These are phyloP conservation scores for Cryptococcus maquisensis DNA, from an alignment of 1,284 basidiomycete genomes.

Conservation along the genomic window DNA sequence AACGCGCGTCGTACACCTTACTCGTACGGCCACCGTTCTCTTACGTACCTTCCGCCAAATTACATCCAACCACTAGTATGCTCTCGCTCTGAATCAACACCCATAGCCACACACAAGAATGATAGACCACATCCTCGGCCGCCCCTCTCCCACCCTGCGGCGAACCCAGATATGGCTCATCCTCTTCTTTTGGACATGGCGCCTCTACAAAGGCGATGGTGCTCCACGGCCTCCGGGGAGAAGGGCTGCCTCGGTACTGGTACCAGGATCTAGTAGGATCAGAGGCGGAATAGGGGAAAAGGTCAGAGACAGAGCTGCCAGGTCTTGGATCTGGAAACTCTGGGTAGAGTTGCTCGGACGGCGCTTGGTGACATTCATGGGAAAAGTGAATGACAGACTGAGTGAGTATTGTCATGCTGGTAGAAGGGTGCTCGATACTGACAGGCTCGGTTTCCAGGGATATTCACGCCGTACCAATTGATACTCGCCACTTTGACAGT, in stretches of 20 bases:
- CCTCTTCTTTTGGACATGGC: constrained; percentile 82
- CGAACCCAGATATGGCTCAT: constrained; percentile 76
- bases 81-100: too few relatives aligned
- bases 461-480: constrained; percentile 92
- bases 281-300: constrained; percentile 3
- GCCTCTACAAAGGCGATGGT: constrained; percentile 66
- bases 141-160: constrained; percentile 70
- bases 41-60: too few relatives aligned
- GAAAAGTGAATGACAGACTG: constrained; percentile 39
- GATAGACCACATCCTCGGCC: constrained; percentile 78
- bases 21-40: too few relatives aligned
- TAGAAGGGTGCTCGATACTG: background rate
- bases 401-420: constrained; percentile 27
- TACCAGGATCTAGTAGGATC: constrained; percentile 4
- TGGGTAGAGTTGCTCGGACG: constrained; percentile 34
- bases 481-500: constrained; percentile 77
- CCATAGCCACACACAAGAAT: constrained; percentile 47
- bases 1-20: too few relatives aligned
- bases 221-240: constrained; percentile 15
- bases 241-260: background rate
- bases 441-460: constrained; percentile 54
- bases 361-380: constrained; percentile 35
- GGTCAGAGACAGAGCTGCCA: constrained; percentile 6
- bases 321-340: constrained; percentile 26
- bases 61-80: too few relatives aligned